Evolutionary conservation across 352 stramenopile genomes (phyloP).

Genomic region (Phytophthora gonapodyides): DNA sequence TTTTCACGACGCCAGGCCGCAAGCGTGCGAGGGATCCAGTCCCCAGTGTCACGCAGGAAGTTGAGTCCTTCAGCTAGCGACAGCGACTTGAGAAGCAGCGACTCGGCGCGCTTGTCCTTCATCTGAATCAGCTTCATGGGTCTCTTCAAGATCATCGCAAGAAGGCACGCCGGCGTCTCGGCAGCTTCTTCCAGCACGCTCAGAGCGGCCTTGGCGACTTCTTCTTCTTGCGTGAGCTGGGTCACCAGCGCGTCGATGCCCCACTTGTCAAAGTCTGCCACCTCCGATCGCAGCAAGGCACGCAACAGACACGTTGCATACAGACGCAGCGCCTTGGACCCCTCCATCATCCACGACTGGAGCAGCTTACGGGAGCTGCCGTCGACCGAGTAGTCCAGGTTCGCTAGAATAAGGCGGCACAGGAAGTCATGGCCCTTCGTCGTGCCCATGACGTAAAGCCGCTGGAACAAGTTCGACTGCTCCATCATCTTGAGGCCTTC

Average conservation of each 20-base stretch:
- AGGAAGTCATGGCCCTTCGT: slow-evolving; percentile 89
- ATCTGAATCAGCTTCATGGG: slow-evolving; percentile 79
- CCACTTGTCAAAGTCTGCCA: slow-evolving; percentile 90
- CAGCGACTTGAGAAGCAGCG: slow-evolving; percentile 82
- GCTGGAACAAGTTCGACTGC: slow-evolving; percentile 89
- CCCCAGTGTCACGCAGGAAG: slow-evolving; percentile 78
- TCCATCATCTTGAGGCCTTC: slow-evolving; percentile 92
- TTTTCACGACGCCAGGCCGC: slow-evolving; percentile 80
- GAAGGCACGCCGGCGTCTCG: slow-evolving; percentile 79
- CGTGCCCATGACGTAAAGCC: slow-evolving; percentile 86
- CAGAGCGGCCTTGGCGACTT: slow-evolving; percentile 83
- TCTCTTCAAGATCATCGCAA: slow-evolving; percentile 86
- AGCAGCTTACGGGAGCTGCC: slow-evolving; percentile 86
- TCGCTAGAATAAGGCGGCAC: slow-evolving; percentile 87
- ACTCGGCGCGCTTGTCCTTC: slow-evolving; percentile 80
- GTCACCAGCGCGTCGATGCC: slow-evolving; percentile 86
- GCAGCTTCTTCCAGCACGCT: slow-evolving; percentile 88
- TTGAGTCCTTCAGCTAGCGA: slow-evolving; percentile 77
- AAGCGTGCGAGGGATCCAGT: slow-evolving; percentile 85
- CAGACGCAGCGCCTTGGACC: slow-evolving; percentile 81
- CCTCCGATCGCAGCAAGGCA: slow-evolving; percentile 80
- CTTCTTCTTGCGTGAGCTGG: slow-evolving; percentile 84
- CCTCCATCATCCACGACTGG: slow-evolving; percentile 88
- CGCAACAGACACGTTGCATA: slow-evolving; percentile 87
- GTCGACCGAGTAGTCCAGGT: slow-evolving; percentile 89